A percentile compares a stretch with the other conserved stretches of the same genome.
phyloP scores from a whole-genome alignment of 106 monocot genomes.

The Amphibolis antarctica region DNA sequence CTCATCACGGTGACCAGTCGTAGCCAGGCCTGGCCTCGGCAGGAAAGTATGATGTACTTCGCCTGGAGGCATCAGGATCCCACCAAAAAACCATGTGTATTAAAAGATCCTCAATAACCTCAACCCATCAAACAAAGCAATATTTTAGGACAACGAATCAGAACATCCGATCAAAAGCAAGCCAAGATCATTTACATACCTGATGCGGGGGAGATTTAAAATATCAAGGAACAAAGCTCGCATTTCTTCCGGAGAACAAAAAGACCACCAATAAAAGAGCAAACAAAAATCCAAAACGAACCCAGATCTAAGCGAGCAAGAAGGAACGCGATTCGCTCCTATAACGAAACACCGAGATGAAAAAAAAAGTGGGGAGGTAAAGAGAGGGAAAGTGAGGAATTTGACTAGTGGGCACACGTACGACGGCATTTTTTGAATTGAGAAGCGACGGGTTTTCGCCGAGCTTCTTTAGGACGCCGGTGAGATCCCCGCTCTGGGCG shows the following conservation, averaged over 20 bases:
- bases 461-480: constrained; percentile 47
- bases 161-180: no score
- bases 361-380: background rate
- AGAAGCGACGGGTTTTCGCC: constrained; percentile 65
- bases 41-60: no score
- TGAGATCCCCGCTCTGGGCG: constrained; percentile 63
- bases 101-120: background rate
- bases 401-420: constrained; percentile 9
- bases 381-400: background rate
- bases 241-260: background rate
- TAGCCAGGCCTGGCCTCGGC: no score
- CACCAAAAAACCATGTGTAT: no score
- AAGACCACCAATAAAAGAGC: background rate
- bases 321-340: background rate
- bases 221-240: background rate
- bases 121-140: background rate
- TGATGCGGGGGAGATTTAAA: no score
- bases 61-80: no score
- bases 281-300: background rate
- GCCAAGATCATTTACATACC: no score
- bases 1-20: no score
- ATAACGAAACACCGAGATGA: constrained; percentile 1
- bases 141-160: no score
- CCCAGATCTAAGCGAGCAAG: background rate
- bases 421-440: constrained; percentile 57